Evolutionary conservation across 768 basidiomycete species (phyloP), one percentile per base, ranked within the genome.

Genomic region (Termitomyces sp.): DNA sequence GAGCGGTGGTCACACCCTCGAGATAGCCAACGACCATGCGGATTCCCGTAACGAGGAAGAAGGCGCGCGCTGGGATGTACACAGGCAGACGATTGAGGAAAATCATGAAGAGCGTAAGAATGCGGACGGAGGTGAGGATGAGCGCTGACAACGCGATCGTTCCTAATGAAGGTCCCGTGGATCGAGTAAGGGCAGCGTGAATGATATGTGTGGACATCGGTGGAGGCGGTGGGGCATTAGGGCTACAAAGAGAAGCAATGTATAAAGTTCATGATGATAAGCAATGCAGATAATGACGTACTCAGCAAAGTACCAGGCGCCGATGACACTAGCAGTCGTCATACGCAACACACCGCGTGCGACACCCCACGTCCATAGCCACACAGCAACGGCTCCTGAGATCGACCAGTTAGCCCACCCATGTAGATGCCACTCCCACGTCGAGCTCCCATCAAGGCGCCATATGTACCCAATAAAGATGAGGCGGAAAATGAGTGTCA

Each of bases 281-380:
- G 14, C 20, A 20, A 40, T 26, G 20, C 27, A 14, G 48, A n/a
- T 58, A 45, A 27, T 39, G 69, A 72, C 79, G 49, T 65, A 80
- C 79, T 80, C 76, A 32, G 78, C 72, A 62, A 93, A 96, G 69
- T 96, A 97, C 95, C 95, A 98, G 45, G 88, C 86, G 2, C 93
- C 95, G 34, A 98, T 83, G 4, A 95, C 91, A 32, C 87, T 88
- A 0, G 93, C 87, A 56, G 86, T 84, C 2, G 86, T 83, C 54
- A 88, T 90, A 7, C 92, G 78, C 44, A 94, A 72, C 1, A 92
- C 68, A 1, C 94, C 94, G 40, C 93, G 80, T 20, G 90, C 85
- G 6, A 97, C 87, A 10, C 87, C 57, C 91, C 86, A 89, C 75
- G 87, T 71, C 91, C 90, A 64, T 75, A 91, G 74, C 91, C 93